Conservation (phyloP, 306 rosid species). For the apple (Malus domestica) region DNA sequence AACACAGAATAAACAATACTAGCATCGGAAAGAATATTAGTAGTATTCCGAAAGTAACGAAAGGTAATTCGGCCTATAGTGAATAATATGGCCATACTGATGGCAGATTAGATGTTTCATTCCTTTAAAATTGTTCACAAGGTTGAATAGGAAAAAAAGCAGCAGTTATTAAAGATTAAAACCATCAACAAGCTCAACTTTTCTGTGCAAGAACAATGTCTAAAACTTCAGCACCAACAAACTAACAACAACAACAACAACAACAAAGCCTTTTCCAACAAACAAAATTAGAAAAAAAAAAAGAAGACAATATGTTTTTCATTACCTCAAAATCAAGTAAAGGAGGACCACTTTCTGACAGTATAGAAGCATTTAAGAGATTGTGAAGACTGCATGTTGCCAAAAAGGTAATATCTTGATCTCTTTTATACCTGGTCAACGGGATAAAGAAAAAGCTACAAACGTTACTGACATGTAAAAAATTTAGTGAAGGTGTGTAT, state of each 20-base stretch:
- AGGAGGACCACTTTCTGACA: constrained; percentile 91
- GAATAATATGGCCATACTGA: not conserved
- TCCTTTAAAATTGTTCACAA: not conserved
- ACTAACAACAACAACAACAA: not conserved
- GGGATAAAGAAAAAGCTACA: constrained; percentile 16
- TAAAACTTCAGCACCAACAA: not conserved
- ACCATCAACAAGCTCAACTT: not conserved
- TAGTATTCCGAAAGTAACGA: not conserved
- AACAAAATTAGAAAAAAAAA: not conserved
- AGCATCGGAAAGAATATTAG: not conserved
- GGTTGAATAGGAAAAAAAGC: not conserved
- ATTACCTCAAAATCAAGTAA: constrained; percentile 95
- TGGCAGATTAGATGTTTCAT: not conserved
- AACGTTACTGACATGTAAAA: constrained; percentile 1
- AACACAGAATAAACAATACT: not conserved
- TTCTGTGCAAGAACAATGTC: not conserved
- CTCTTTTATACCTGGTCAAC: constrained; percentile 69
- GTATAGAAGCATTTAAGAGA: constrained; percentile 70
- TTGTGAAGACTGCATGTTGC: constrained; percentile 86
- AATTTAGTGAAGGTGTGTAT: not conserved
- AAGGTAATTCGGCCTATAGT: not conserved
- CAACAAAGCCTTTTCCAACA: not conserved
- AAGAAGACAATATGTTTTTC: constrained; percentile 8
- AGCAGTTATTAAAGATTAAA: not conserved
- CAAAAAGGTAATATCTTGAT: constrained; percentile 69